Evolutionary conservation across 1,284 basidiomycete species (phyloP), one percentile per base, ranked within the genome.

Genomic region (Rhodotorula sp.): DNA sequence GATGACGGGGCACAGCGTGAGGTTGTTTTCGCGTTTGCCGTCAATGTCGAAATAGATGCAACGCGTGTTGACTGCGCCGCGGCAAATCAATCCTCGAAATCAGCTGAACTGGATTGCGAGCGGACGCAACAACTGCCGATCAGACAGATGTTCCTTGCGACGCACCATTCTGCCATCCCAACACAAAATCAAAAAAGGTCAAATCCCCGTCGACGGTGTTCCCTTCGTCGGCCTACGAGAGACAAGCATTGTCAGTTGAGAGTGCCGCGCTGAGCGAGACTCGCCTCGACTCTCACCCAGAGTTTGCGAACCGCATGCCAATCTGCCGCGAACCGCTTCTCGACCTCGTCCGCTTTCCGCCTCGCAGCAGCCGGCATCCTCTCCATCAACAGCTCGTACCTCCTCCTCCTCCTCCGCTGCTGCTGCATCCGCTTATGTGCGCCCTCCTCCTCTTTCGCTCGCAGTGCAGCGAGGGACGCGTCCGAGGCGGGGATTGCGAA

Each of bases 61-160:
- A 48, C 79, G 76, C 16, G 77, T 78, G 62, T 79, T 79, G 65
- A 79, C 78, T 76, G 64, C 8, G 1, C n/a, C n/a, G n/a, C 23
- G 34, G 34, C n/a, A 26, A 7, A n/a, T 23, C 14, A 5, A 23
- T 6, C 18, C 6, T 15, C 10, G 5, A 18, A 29, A 46, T 23
- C 57, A 56, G 39, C 39, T 39, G 26, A 14, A 16, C 23, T 18
- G 31, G 5, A 15, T 6, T 18, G 48, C 15, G 56, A 51, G 5
- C 6, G 6, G n/a, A 29, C 54, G 5, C 16, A 23, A 26, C 43
- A 20, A 31, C 43, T n/a, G n/a, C 15, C 39, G n/a, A 10, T 23
- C 6, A 21, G 34, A 29, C 21, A 54, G 20, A 58, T 15, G 39
- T 39, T 39, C 39, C 39, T 39, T 39, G 39, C 39, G 39, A 12